Conservation (phyloP, 192 early-diverging fungal genomes). For the Backusella luteola region DNA sequence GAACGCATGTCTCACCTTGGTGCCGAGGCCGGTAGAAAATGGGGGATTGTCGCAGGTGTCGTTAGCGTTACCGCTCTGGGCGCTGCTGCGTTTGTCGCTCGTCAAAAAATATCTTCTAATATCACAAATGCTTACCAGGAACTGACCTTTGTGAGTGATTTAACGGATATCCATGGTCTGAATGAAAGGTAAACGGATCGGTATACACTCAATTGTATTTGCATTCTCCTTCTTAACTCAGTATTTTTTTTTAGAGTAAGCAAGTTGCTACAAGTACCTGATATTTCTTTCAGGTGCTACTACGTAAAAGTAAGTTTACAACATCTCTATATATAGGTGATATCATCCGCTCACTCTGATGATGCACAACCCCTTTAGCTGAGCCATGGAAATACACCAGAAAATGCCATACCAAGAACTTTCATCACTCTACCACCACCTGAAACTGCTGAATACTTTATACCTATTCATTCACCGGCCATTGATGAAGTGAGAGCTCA, state of each 20-base stretch:
- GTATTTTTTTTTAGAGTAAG: slow-evolving; percentile 5
- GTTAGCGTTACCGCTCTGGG: slow-evolving; percentile 39
- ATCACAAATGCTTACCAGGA: slow-evolving; percentile 40
- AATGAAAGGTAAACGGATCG: slow-evolving; percentile 34
- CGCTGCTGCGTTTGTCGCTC: slow-evolving; percentile 33
- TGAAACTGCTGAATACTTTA: slow-evolving; percentile 21
- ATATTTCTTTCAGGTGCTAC: slow-evolving; percentile 29
- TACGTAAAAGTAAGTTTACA: slow-evolving; percentile 21
- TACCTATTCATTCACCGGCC: slow-evolving; percentile 11
- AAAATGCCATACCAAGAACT: slow-evolving; percentile 1
- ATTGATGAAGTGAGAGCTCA: slow-evolving; percentile 28
- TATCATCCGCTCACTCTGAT: background rate
- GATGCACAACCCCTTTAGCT: background rate
- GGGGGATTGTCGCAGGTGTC: slow-evolving; percentile 42
- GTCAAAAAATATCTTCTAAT: slow-evolving; percentile 30
- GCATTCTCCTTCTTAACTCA: background rate
- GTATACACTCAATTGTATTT: background rate
- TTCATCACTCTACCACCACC: slow-evolving; percentile 28
- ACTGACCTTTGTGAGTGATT: slow-evolving; percentile 49
- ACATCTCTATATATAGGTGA: background rate
- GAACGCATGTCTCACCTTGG: background rate
- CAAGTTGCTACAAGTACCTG: slow-evolving; percentile 7
- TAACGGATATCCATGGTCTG: slow-evolving; percentile 38
- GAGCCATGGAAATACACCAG: background rate
- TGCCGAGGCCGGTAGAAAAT: slow-evolving; percentile 15